Conservation (phyloP, 495 filamentous ascomycete species). For the Choiromyces venosus region DNA sequence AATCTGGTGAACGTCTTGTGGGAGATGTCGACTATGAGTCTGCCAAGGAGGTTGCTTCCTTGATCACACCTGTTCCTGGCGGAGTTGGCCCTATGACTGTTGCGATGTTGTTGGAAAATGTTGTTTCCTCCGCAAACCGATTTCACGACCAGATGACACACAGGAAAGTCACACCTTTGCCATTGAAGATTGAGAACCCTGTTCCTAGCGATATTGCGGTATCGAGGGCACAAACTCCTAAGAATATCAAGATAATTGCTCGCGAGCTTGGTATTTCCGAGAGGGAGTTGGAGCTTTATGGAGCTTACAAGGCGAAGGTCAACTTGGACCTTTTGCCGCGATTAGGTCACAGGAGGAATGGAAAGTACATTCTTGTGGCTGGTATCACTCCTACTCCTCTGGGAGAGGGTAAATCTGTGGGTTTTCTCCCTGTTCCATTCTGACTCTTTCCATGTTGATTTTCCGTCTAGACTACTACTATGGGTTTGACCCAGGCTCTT, state of each 20-base stretch:
- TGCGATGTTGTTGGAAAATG: conserved; percentile 92
- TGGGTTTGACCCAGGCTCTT: conserved; percentile 91
- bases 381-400: conserved; percentile 98
- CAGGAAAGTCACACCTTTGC: conserved; percentile 69
- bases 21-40: conserved; percentile 92
- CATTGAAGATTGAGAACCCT: conserved; percentile 64
- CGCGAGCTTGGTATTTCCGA: conserved; percentile 78
- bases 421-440: neutral
- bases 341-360: conserved; percentile 77
- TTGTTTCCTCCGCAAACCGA: conserved; percentile 71
- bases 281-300: conserved; percentile 88
- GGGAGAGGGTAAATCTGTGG: conserved; percentile 82
- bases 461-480: conserved; percentile 67
- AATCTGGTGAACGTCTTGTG: conserved; percentile 87
- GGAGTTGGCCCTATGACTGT: conserved; percentile 98
- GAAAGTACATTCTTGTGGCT: conserved; percentile 82
- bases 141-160: conserved; percentile 78
- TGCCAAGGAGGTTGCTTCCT: conserved; percentile 79
- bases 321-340: conserved; percentile 74
- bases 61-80: conserved; percentile 93
- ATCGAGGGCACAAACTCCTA: conserved; percentile 81
- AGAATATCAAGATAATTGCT: conserved; percentile 76
- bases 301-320: conserved; percentile 90
- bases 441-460: neutral
- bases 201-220: conserved; percentile 93